A percentile compares a stretch with the other conserved stretches of the same genome.
These are phyloP conservation scores for Coemansia sp. DNA, from an alignment of 192 early-diverging fungal genomes.

Conservation along the genomic window DNA sequence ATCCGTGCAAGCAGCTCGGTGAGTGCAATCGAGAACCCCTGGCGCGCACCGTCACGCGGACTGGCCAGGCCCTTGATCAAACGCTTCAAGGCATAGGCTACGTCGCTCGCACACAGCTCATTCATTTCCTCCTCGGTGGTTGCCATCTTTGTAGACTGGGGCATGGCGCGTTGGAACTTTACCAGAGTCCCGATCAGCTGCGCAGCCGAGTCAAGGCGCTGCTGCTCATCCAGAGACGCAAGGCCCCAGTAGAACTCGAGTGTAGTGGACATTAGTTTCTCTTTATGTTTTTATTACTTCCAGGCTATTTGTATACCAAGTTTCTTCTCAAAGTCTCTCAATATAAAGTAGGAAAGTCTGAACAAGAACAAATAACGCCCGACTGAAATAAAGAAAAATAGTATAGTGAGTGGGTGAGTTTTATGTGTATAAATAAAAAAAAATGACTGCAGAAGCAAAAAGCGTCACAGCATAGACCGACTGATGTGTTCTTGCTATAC, in stretches of 20 bases:
- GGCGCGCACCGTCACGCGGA: conserved; percentile 82
- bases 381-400: too few relatives aligned
- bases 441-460: too few relatives aligned
- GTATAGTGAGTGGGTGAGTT: too few relatives aligned
- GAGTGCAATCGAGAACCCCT: conserved; percentile 93
- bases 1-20: conserved; percentile 66
- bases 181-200: conserved; percentile 58
- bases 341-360: too few relatives aligned
- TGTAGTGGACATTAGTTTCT: conserved; percentile 21
- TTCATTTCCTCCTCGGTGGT: conserved; percentile 63
- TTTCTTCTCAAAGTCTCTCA: too few relatives aligned
- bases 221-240: conserved; percentile 65
- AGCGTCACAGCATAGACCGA: too few relatives aligned
- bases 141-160: conserved; percentile 24
- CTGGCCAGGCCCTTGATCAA: conserved; percentile 85
- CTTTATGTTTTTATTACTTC: background rate
- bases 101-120: conserved; percentile 66
- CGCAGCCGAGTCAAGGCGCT: conserved; percentile 63
- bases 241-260: conserved; percentile 78
- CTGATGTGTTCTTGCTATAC: too few relatives aligned
- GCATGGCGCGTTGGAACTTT: conserved; percentile 51
- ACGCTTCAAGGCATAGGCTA: conserved; percentile 82
- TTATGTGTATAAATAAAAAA: too few relatives aligned
- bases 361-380: too few relatives aligned
- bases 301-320: too few relatives aligned